Evolutionary conservation across 2,329 filamentous ascomycete genomes (phyloP).

Genomic region (Ophiostoma triangulosporum): DNA sequence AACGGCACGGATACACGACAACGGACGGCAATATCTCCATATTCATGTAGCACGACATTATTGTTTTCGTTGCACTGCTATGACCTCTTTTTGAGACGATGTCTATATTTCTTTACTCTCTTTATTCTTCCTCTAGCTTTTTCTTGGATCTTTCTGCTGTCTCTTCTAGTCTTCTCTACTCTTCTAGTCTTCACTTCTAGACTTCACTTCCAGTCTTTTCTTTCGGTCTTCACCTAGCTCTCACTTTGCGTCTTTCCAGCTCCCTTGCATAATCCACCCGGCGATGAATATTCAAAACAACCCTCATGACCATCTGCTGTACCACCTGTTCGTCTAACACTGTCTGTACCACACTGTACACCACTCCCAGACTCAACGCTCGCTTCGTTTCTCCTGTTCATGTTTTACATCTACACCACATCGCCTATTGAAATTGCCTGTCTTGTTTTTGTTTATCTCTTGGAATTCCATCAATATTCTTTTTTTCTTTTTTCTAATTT

Average conservation of each 20-base stretch:
- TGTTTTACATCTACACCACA: background rate
- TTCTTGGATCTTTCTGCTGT: background rate
- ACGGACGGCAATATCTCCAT: background rate
- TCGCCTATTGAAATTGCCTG: conserved; percentile 5
- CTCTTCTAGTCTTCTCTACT: background rate
- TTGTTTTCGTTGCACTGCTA: background rate
- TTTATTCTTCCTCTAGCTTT: background rate
- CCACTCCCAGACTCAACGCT: background rate
- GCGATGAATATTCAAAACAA: no score
- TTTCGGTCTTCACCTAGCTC: no score
- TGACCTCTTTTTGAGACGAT: background rate
- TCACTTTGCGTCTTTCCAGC: background rate
- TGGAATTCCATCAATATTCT: background rate
- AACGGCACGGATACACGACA: background rate
- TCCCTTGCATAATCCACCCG: background rate
- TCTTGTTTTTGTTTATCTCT: background rate
- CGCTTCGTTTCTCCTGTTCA: background rate
- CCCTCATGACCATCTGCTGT: no score
- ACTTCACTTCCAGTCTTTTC: no score
- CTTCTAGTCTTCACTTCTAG: background rate
- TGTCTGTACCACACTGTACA: background rate
- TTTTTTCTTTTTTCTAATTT: background rate
- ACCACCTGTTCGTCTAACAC: background rate
- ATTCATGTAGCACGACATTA: background rate
- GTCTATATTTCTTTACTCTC: background rate